Conservation (phyloP, 2,329 filamentous ascomycete species). For the Bipolaris cookei region DNA sequence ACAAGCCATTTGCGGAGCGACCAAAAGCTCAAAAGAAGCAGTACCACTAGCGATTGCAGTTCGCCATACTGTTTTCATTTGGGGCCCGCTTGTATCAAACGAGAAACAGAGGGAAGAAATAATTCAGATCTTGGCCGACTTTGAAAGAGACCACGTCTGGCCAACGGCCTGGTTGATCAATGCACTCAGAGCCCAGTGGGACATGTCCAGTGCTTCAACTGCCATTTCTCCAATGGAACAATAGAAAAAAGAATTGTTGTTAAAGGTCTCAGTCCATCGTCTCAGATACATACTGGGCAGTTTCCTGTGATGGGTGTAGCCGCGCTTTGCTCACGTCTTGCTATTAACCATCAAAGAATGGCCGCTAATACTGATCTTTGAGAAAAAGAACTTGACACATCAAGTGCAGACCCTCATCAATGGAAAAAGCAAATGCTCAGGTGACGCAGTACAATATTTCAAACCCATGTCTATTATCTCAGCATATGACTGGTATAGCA, state of each 20-base stretch:
- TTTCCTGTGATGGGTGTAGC: neutral
- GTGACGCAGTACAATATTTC: neutral
- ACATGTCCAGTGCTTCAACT: slow-evolving; percentile 3
- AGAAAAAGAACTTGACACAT: neutral
- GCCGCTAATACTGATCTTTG: neutral
- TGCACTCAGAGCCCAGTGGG: slow-evolving; percentile 37
- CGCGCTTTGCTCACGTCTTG: neutral
- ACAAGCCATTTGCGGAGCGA: slow-evolving; percentile 35
- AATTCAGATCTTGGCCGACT: slow-evolving; percentile 28
- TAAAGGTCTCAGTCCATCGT: neutral
- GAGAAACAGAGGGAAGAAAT: slow-evolving; percentile 30
- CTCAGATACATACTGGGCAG: neutral
- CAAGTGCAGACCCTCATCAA: too few relatives aligned
- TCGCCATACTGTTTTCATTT: slow-evolving; percentile 40
- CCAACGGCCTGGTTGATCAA: slow-evolving; percentile 43
- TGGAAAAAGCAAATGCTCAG: too few relatives aligned
- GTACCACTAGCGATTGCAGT: slow-evolving; percentile 33
- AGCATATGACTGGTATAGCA: neutral
- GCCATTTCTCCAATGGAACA: slow-evolving; percentile 4
- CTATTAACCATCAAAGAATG: neutral
- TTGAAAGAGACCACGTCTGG: slow-evolving; percentile 37
- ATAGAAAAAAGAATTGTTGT: neutral
- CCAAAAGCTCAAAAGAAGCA: slow-evolving; percentile 33
- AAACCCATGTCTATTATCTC: neutral
- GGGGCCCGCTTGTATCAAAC: slow-evolving; percentile 31